Conservation (phyloP, 192 early-diverging fungal genomes). For the Linnemannia exigua region DNA sequence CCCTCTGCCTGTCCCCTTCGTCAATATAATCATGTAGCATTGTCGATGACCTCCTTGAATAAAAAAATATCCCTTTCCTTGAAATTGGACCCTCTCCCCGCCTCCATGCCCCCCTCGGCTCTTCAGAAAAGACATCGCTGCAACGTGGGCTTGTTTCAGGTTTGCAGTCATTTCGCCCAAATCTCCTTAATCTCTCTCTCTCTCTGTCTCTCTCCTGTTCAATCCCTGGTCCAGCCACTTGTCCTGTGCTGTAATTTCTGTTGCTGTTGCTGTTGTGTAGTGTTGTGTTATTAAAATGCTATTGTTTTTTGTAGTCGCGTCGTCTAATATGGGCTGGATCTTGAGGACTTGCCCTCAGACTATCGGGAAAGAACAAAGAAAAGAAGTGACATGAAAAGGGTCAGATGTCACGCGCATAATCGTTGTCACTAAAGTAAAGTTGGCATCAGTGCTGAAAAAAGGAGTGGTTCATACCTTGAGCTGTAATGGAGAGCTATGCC, state of each 20-base stretch:
- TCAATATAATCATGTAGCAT: neutral
- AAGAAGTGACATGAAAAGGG: neutral
- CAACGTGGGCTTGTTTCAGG: conserved; percentile 1
- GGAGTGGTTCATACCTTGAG: conserved; percentile 14
- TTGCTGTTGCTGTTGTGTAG: neutral
- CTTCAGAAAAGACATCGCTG: neutral
- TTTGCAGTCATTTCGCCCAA: neutral
- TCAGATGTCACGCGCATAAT: neutral
- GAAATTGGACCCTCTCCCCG: neutral
- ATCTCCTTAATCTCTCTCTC: neutral
- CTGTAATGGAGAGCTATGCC: conserved; percentile 38
- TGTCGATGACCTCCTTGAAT: neutral
- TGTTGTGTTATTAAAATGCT: neutral
- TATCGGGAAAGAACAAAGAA: neutral
- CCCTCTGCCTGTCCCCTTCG: neutral
- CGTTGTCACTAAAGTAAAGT: too few relatives aligned
- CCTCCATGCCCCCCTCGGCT: neutral
- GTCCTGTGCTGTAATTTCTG: too few relatives aligned
- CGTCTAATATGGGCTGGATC: conserved; percentile 36
- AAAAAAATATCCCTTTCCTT: neutral
- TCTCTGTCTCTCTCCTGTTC: neutral
- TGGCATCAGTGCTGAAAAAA: neutral
- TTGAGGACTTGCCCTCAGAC: conserved; percentile 35
- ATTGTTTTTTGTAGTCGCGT: neutral
- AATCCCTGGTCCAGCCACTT: neutral